phyloP scores from a whole-genome alignment of 352 stramenopile species.

The Globisporangium canariense region DNA sequence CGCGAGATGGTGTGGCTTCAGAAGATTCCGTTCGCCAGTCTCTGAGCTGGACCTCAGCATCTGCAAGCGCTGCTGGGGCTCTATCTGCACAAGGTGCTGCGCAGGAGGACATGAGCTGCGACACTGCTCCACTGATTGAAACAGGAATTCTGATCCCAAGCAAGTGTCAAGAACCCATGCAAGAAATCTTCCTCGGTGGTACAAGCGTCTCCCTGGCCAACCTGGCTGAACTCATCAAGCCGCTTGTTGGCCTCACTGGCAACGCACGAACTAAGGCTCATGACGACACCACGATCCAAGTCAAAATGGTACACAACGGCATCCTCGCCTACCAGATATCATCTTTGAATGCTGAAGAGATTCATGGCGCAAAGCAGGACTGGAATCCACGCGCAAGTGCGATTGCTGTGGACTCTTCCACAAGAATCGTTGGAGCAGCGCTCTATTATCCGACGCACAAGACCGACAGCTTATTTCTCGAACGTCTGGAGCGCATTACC shows the following conservation, averaged over 20 bases:
- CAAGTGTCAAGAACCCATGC: slow-evolving; percentile 19
- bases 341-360: background rate
- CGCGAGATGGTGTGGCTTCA: too few species aligned
- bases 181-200: slow-evolving; percentile 33
- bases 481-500: slow-evolving; percentile 2
- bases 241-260: slow-evolving; percentile 6
- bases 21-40: background rate
- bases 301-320: slow-evolving; percentile 21
- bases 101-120: background rate
- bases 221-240: slow-evolving; percentile 6
- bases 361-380: background rate
- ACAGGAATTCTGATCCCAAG: slow-evolving; percentile 33
- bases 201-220: background rate
- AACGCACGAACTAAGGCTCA: background rate
- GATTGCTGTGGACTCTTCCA: slow-evolving; percentile 13
- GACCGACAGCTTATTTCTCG: background rate
- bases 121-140: slow-evolving; percentile 1
- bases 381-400: slow-evolving; percentile 32
- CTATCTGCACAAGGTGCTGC: background rate
- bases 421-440: slow-evolving; percentile 19
- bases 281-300: background rate
- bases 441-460: slow-evolving; percentile 19
- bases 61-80: background rate
- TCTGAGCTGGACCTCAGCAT: background rate
- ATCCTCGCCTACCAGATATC: slow-evolving; percentile 23